Evolutionary conservation across 129 eudicot genomes (phyloP).

Genomic region (sunflower (Helianthus annuus)): DNA sequence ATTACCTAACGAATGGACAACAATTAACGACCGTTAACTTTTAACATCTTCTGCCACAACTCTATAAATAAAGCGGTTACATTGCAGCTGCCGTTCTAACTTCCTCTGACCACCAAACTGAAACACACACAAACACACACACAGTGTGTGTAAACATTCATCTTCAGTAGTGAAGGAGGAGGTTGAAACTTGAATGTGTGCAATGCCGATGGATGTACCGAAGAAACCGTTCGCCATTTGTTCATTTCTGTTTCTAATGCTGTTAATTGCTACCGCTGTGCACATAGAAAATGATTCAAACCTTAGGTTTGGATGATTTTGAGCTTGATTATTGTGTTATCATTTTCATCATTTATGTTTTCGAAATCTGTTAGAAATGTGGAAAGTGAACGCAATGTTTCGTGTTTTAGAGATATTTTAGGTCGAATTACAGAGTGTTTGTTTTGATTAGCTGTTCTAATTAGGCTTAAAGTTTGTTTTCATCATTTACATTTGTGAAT

Average conservation of each 20-base stretch:
- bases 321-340: slow-evolving; percentile 6
- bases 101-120: slow-evolving; percentile 16
- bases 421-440: slow-evolving; percentile 2
- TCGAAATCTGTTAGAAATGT: not conserved
- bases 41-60: slow-evolving; percentile 11
- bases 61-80: slow-evolving; percentile 59
- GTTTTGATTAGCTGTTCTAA: not conserved
- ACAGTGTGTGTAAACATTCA: slow-evolving; percentile 12
- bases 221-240: slow-evolving; percentile 23
- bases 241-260: slow-evolving; percentile 37
- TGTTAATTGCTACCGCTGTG: slow-evolving; percentile 18
- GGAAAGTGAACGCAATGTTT: not conserved
- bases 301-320: slow-evolving; percentile 33
- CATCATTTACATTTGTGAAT: not conserved
- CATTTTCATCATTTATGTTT: not conserved
- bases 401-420: not conserved
- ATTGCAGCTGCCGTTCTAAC: slow-evolving; percentile 34
- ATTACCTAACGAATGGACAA: slow-evolving; percentile 21
- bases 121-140: slow-evolving; percentile 14
- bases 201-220: slow-evolving; percentile 27
- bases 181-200: slow-evolving; percentile 12
- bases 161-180: slow-evolving; percentile 10
- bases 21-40: slow-evolving; percentile 27
- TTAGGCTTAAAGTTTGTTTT: not conserved
- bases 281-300: not conserved